These are phyloP conservation scores for Apiotrichum gracile DNA, from an alignment of 1,284 basidiomycete genomes.

Conservation along the genomic window DNA sequence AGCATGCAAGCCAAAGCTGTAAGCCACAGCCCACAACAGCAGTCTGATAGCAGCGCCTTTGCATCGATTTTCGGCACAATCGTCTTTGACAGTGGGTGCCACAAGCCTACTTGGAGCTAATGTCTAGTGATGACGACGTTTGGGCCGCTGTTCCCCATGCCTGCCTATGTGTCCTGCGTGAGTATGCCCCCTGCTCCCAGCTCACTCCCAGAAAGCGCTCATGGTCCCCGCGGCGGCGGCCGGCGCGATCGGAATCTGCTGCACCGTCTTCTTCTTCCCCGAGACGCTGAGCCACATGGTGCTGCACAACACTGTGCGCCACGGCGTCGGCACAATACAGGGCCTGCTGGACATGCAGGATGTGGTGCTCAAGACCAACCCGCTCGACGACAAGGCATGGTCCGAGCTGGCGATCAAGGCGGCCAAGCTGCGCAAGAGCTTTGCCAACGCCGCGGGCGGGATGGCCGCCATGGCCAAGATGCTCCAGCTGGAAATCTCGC, in stretches of 20 bases:
- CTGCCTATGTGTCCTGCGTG: conserved; percentile 55
- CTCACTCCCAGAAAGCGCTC: conserved; percentile 41
- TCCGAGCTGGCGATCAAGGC: conserved; percentile 20
- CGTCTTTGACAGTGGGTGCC: conserved; percentile 34
- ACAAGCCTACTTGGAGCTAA: not conserved
- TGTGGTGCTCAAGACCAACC: conserved; percentile 27
- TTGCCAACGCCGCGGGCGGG: conserved; percentile 25
- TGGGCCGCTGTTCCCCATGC: conserved; percentile 58
- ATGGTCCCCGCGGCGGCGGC: conserved; percentile 59
- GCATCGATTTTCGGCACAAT: conserved; percentile 54
- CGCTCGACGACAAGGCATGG: conserved; percentile 33
- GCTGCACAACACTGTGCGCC: conserved; percentile 27
- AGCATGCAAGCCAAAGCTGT: conserved; percentile 59
- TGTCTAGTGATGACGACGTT: conserved; percentile 55
- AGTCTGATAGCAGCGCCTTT: conserved; percentile 41
- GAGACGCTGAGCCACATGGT: conserved; percentile 59
- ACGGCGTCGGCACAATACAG: conserved; percentile 33
- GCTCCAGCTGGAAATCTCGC: conserved; percentile 49
- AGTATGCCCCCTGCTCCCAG: not conserved
- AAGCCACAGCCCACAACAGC: not conserved
- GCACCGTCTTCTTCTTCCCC: conserved; percentile 63
- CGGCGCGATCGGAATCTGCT: conserved; percentile 56
- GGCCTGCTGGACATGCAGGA: conserved; percentile 40
- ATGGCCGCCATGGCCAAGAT: conserved; percentile 33
- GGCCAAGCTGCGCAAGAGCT: conserved; percentile 16